Percentiles rank a stretch among this genome's conserved stretches.
Conservation (phyloP, 768 basidiomycete genomes). For the Boletus bicolor region DNA sequence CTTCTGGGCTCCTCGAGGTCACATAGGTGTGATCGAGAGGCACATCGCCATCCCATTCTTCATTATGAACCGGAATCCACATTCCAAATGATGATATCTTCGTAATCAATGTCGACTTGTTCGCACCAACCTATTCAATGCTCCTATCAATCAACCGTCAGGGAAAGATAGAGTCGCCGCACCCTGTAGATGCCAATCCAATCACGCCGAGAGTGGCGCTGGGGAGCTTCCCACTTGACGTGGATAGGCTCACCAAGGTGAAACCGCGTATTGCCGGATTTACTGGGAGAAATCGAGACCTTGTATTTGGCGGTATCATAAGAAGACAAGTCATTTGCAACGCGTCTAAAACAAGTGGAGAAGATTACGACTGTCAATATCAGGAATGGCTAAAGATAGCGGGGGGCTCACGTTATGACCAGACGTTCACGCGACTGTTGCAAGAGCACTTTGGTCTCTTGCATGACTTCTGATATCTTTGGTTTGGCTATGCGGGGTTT, state of each 20-base stretch:
- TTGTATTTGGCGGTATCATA: slow-evolving; percentile 82
- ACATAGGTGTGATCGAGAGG: slow-evolving; percentile 49
- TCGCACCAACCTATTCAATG: slow-evolving; percentile 75
- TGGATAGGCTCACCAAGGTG: slow-evolving; percentile 89
- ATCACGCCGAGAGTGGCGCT: slow-evolving; percentile 82
- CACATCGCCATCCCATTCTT: slow-evolving; percentile 91
- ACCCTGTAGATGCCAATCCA: slow-evolving; percentile 96
- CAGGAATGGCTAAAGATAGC: background rate
- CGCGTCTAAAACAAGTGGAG: slow-evolving; percentile 46
- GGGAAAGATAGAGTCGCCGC: slow-evolving; percentile 12
- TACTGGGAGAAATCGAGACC: slow-evolving; percentile 53
- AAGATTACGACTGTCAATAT: background rate
- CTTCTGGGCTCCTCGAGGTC: slow-evolving; percentile 36
- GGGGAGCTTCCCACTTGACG: slow-evolving; percentile 85
- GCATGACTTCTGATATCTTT: slow-evolving; percentile 81
- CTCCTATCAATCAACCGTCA: background rate
- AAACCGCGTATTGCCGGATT: slow-evolving; percentile 57
- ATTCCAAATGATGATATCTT: slow-evolving; percentile 80
- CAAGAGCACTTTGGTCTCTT: slow-evolving; percentile 88
- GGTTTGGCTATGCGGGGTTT: slow-evolving; percentile 64
- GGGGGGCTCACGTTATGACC: slow-evolving; percentile 76
- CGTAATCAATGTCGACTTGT: slow-evolving; percentile 79
- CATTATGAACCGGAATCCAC: slow-evolving; percentile 89
- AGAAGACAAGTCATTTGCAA: slow-evolving; percentile 76
- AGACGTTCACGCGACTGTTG: slow-evolving; percentile 89